A percentile compares a stretch with the other conserved stretches of the same genome.
Conservation (phyloP, 164 flowering plant species). For the Platanus orientalis region DNA sequence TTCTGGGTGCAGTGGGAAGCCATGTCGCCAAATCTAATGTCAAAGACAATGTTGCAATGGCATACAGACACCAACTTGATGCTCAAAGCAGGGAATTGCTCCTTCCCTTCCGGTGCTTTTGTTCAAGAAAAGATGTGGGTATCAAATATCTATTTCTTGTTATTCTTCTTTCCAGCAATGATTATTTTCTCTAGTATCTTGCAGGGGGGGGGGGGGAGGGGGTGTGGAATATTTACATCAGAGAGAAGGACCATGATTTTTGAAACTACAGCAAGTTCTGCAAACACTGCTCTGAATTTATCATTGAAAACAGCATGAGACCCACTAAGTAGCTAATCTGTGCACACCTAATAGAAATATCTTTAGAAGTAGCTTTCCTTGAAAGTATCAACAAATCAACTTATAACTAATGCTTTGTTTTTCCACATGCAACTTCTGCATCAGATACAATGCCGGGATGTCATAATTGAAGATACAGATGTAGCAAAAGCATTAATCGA, state of each 20-base stretch:
- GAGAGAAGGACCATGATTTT: too few relatives aligned
- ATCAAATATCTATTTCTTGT: neutral
- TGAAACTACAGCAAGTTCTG: too few relatives aligned
- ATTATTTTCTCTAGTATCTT: neutral
- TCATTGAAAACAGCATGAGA: too few relatives aligned
- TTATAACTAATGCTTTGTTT: constrained; percentile 1
- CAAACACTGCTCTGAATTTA: too few relatives aligned
- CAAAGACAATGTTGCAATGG: constrained; percentile 6
- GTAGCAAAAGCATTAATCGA: constrained; percentile 58
- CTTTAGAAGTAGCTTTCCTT: too few relatives aligned
- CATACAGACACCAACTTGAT: constrained; percentile 14
- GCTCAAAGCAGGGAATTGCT: constrained; percentile 35
- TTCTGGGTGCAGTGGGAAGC: constrained; percentile 31
- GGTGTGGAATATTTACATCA: too few relatives aligned
- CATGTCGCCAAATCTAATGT: constrained; percentile 13
- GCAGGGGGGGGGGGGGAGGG: too few relatives aligned
- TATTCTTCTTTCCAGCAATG: neutral
- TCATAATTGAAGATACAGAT: constrained; percentile 51
- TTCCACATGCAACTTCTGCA: neutral
- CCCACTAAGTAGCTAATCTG: too few relatives aligned
- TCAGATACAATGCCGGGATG: constrained; percentile 61
- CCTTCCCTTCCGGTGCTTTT: constrained; percentile 49
- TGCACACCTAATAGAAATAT: too few relatives aligned
- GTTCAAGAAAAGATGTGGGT: constrained; percentile 54
- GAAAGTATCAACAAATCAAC: too few relatives aligned